Evolutionary conservation across 495 filamentous ascomycete species (phyloP).

Genomic region (Tuber brumale): DNA sequence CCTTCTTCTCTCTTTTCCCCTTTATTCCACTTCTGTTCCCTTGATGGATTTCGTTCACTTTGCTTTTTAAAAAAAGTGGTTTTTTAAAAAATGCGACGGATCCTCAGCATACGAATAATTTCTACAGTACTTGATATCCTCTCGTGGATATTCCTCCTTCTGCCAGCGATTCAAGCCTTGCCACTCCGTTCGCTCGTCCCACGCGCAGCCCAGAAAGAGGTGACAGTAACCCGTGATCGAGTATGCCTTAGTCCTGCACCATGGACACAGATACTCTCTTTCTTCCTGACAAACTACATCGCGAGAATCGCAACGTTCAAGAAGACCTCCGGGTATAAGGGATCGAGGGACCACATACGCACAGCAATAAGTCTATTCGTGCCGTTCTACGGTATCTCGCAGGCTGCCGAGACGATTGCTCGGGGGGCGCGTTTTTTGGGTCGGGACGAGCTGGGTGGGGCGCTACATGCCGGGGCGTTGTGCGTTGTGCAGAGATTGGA

Average conservation of each 20-base stretch:
- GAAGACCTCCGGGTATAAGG: conserved; percentile 44
- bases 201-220: not conserved
- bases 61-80: not conserved
- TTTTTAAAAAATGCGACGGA: conserved; percentile 15
- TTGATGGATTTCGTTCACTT: not conserved
- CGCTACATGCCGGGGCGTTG: conserved; percentile 39
- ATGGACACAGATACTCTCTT: conserved; percentile 44
- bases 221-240: not conserved
- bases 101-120: conserved; percentile 10
- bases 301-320: conserved; percentile 47
- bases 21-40: not conserved
- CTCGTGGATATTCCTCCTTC: conserved; percentile 13
- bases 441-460: conserved; percentile 38
- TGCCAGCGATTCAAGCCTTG: conserved; percentile 19
- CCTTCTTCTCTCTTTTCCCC: not conserved
- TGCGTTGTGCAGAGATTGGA: conserved; percentile 43
- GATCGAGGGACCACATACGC: conserved; percentile 36
- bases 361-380: conserved; percentile 41
- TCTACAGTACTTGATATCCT: conserved; percentile 11
- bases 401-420: conserved; percentile 41
- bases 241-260: conserved; percentile 35
- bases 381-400: conserved; percentile 41
- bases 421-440: conserved; percentile 37
- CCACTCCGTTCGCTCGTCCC: conserved; percentile 19
- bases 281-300: conserved; percentile 47